Base-by-base conservation (phyloP, 2,329 filamentous ascomycete genomes). In the Colletotrichum incanum region DNA sequence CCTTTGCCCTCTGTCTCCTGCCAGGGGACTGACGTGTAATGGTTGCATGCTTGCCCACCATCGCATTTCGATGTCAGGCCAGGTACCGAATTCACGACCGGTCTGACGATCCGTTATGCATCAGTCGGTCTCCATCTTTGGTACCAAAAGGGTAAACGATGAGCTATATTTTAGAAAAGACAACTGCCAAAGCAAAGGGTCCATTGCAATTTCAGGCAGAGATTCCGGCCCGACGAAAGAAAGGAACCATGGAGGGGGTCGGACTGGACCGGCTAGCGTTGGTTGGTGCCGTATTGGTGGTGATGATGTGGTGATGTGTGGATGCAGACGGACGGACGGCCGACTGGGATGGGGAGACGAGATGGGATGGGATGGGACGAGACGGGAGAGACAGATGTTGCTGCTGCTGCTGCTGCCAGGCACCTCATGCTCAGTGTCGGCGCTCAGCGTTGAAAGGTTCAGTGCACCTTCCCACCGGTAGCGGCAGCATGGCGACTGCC, bases 251-350 rank as follows among this genome's bases (percentile, higher is more conserved):
- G 55, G 31, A 39, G 64, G 41, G 59, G 43, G 50, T 23, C n/a
- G 34, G 34, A 14, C 37, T 39, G 31, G 56, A 23, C 28, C 28
- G 59, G 59, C 43, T 62, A 50, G 59, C 59, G 59, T 49, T 62
- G 58, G 58, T 37, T 37, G 58, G 43, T 37, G 58, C 43, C 20
- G 37, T 58, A 37, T 63, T 71, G 67, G 67, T 69, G 67, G 63
- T 71, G 69, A 68, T 63, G 56, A 58, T 47, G 69, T 71, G 68
- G 68, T 68, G 68, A 68, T 68, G 61, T 65, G 68, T 67, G 64
- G 62, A 55, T 66, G 31, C 43, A 43, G 26, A 50, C 31, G 31
- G 39, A n/a, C 16, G 23, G 3, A 47, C 2, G 20, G 20, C 1
- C 43, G 67, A 11, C 34, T 37, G 34, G 34, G 34, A 8, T 37